These are phyloP conservation scores for Gonium pectorale DNA, from an alignment of 139 green algal species.

Conservation along the genomic window DNA sequence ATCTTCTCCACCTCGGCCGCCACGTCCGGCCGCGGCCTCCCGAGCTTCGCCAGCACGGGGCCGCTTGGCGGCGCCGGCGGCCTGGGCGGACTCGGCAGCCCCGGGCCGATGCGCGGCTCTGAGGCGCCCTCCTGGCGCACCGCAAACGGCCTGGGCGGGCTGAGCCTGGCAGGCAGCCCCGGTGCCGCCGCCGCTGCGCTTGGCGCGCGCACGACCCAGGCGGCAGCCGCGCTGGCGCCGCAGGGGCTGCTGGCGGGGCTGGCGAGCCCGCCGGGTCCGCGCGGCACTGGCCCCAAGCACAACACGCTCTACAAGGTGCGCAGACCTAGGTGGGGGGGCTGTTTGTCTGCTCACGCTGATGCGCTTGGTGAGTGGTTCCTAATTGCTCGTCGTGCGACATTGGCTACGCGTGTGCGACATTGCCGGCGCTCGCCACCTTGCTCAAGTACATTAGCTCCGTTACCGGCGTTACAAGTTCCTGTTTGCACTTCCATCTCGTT, in stretches of 20 bases:
- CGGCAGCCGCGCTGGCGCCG: constrained; percentile 18
- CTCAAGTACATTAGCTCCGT: too few species aligned
- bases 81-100: constrained; percentile 2
- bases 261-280: background rate
- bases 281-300: constrained; percentile 21
- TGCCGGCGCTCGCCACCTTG: too few species aligned
- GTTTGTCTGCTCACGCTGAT: too few species aligned
- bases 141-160: background rate
- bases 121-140: background rate
- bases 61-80: background rate
- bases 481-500: too few species aligned
- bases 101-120: background rate
- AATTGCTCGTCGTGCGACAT: background rate
- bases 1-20: background rate
- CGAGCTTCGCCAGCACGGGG: background rate
- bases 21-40: background rate
- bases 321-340: too few species aligned
- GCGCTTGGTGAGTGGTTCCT: background rate
- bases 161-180: background rate
- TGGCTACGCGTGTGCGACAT: background rate
- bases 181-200: background rate
- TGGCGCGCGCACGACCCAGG: constrained; percentile 16
- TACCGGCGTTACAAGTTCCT: too few species aligned
- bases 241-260: constrained; percentile 39
- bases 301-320: constrained; percentile 69